Evolutionary conservation across 176 grass and related monocot genomes (phyloP).

Genomic region (Bromus sterilis): DNA sequence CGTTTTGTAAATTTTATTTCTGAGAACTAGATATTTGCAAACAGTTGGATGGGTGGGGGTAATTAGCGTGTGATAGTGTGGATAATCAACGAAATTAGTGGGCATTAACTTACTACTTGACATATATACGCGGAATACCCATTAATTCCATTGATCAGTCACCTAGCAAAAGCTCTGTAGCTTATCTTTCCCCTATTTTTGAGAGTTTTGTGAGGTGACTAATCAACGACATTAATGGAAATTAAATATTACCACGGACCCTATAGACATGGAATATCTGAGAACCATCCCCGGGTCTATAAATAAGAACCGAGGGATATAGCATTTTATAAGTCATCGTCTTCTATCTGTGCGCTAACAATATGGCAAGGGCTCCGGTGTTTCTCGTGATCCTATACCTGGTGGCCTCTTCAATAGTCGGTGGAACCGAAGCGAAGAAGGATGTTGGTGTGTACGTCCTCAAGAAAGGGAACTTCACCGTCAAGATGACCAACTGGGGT

Average conservation of each 20-base stretch:
- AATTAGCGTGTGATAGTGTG: background rate
- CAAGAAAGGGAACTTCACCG: no score
- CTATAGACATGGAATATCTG: background rate
- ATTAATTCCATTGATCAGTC: background rate
- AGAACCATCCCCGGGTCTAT: background rate
- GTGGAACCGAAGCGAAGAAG: no score
- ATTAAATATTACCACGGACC: background rate
- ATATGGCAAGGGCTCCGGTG: no score
- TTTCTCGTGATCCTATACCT: no score
- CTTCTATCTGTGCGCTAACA: no score
- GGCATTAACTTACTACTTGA: background rate
- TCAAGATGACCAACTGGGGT: no score
- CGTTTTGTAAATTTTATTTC: no score
- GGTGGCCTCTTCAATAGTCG: no score
- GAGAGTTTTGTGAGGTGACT: background rate
- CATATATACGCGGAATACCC: background rate
- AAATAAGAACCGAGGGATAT: background rate
- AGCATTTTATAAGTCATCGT: no score
- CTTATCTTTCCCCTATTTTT: background rate
- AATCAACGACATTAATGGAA: background rate
- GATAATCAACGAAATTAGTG: background rate
- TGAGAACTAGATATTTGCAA: no score
- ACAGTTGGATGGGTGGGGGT: no score
- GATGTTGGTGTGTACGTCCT: no score
- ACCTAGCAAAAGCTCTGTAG: background rate